These are phyloP conservation scores for Kodamaea alishanica DNA, from an alignment of 1,139 yeast genomes.

Conservation along the genomic window DNA sequence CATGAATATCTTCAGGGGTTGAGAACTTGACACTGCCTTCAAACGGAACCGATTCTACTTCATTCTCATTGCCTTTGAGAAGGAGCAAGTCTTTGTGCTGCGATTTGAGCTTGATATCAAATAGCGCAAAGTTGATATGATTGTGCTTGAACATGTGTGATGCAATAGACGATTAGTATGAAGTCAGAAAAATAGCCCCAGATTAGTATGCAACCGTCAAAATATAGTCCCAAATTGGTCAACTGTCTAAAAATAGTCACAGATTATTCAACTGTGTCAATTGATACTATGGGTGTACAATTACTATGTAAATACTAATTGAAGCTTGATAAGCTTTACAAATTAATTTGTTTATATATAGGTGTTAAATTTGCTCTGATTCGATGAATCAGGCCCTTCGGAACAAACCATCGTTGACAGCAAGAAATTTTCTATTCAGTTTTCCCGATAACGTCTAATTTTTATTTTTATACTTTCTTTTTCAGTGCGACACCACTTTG, in stretches of 20 bases:
- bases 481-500: too few species aligned
- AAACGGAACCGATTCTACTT: conserved; percentile 50
- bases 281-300: too few species aligned
- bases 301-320: too few species aligned
- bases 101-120: conserved; percentile 41
- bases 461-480: too few species aligned
- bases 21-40: conserved; percentile 58
- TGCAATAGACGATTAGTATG: background rate
- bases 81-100: conserved; percentile 52
- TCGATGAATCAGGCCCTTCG: background rate
- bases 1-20: conserved; percentile 48
- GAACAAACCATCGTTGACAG: too few species aligned
- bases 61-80: conserved; percentile 56
- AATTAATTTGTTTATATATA: background rate
- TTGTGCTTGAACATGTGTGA: conserved; percentile 24
- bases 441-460: too few species aligned
- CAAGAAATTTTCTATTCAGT: too few species aligned
- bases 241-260: too few species aligned
- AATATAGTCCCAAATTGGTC: too few species aligned
- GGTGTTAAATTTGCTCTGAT: background rate
- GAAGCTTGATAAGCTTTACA: too few species aligned
- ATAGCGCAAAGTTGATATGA: conserved; percentile 24
- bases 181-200: conserved; percentile 1
- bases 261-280: too few species aligned
- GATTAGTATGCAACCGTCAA: too few species aligned